Percentiles rank a stretch among this genome's conserved stretches.
Conservation (phyloP, 306 rosid genomes). For the Abrus pulchellus region DNA sequence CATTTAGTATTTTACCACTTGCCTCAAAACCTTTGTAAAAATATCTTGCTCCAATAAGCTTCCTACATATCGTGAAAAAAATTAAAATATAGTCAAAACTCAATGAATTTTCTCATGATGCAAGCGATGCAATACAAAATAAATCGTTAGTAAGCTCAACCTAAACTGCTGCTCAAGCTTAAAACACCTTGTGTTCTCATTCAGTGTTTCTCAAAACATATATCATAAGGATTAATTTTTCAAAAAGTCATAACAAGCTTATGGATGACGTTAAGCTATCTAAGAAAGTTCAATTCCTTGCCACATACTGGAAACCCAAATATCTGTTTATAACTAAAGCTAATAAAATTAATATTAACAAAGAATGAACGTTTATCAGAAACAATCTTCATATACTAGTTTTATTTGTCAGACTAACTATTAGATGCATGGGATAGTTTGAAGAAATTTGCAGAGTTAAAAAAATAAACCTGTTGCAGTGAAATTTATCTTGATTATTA, state of each 20-base stretch:
- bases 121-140: too few species aligned
- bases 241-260: too few species aligned
- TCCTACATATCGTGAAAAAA: constrained; percentile 50
- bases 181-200: too few species aligned
- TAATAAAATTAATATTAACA: too few species aligned
- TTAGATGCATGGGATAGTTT: neutral
- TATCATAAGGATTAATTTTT: too few species aligned
- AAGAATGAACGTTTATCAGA: too few species aligned
- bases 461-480: constrained; percentile 68
- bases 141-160: too few species aligned
- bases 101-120: neutral
- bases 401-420: too few species aligned
- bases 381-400: too few species aligned
- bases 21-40: constrained; percentile 61
- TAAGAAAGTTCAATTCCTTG: neutral
- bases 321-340: neutral
- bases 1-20: neutral
- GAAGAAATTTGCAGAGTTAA: neutral
- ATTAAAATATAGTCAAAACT: neutral
- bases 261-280: too few species aligned
- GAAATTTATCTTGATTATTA: constrained; percentile 13
- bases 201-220: too few species aligned
- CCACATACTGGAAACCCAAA: neutral
- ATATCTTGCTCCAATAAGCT: constrained; percentile 86
- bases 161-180: too few species aligned